Evolutionary conservation across 176 grass and related monocot species (phyloP).

Genomic region (Musa beccarii): DNA sequence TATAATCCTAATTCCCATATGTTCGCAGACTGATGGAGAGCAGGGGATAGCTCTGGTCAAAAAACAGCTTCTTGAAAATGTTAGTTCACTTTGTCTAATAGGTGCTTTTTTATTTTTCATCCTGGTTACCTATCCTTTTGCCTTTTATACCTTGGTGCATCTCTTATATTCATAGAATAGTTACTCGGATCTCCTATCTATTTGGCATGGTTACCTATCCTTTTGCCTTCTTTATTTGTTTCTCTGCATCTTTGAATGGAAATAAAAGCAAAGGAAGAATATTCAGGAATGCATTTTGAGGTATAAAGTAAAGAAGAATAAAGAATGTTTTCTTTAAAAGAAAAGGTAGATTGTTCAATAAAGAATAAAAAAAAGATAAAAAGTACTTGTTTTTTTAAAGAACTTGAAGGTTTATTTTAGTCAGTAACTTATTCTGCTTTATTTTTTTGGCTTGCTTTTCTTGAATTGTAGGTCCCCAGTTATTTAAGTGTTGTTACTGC

Average conservation of each 20-base stretch:
- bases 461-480: background rate
- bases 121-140: background rate
- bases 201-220: background rate
- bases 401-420: too few species aligned
- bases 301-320: too few species aligned
- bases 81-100: slow-evolving; percentile 23
- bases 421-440: too few species aligned
- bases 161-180: background rate
- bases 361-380: too few species aligned
- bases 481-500: background rate
- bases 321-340: too few species aligned
- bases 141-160: background rate
- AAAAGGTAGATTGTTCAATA: too few species aligned
- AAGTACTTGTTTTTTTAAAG: too few species aligned
- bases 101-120: background rate
- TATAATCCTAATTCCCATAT: slow-evolving; percentile 64
- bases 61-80: slow-evolving; percentile 82
- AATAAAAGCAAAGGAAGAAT: too few species aligned
- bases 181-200: too few species aligned
- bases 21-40: slow-evolving; percentile 66
- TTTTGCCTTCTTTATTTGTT: background rate
- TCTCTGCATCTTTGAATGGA: background rate
- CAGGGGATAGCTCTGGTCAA: slow-evolving; percentile 63
- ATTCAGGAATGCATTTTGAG: too few species aligned
- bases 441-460: background rate